These are phyloP conservation scores for Neurospora terricola DNA, from an alignment of 495 filamentous ascomycete species.

Conservation along the genomic window DNA sequence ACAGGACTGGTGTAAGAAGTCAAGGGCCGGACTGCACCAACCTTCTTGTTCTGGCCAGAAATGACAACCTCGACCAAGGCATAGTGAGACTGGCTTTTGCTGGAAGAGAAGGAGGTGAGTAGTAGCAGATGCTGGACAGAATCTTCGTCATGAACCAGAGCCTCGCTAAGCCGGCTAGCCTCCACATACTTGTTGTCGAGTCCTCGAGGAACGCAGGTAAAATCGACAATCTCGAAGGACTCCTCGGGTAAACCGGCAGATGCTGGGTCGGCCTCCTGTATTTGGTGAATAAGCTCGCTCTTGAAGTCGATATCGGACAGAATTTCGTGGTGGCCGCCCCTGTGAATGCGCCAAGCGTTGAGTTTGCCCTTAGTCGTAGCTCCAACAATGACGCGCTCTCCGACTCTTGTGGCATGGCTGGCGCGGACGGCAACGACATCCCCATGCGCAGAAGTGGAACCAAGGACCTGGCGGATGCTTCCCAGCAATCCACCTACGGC, in stretches of 20 bases:
- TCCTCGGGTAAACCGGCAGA: constrained; percentile 19
- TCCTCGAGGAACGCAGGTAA: constrained; percentile 35
- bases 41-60: constrained; percentile 17
- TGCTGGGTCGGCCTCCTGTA: constrained; percentile 22
- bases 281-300: constrained; percentile 21
- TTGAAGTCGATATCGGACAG: constrained; percentile 37
- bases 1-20: constrained; percentile 47
- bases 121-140: constrained; percentile 35
- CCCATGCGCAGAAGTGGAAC: constrained; percentile 53
- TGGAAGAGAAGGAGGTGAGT: constrained; percentile 24
- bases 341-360: constrained; percentile 78
- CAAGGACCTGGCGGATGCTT: constrained; percentile 62
- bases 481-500: constrained; percentile 56
- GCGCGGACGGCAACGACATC: constrained; percentile 70
- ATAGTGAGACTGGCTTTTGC: constrained; percentile 27
- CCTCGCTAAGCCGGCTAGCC: constrained; percentile 31
- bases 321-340: constrained; percentile 58
- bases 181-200: constrained; percentile 31
- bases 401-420: constrained; percentile 56
- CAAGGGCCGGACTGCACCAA: constrained; percentile 52
- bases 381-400: constrained; percentile 75
- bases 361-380: constrained; percentile 63
- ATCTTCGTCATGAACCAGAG: constrained; percentile 29
- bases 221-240: constrained; percentile 39
- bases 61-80: constrained; percentile 37